Base-by-base conservation (phyloP, 164 flowering plant genomes). In the Annona squamosa region DNA sequence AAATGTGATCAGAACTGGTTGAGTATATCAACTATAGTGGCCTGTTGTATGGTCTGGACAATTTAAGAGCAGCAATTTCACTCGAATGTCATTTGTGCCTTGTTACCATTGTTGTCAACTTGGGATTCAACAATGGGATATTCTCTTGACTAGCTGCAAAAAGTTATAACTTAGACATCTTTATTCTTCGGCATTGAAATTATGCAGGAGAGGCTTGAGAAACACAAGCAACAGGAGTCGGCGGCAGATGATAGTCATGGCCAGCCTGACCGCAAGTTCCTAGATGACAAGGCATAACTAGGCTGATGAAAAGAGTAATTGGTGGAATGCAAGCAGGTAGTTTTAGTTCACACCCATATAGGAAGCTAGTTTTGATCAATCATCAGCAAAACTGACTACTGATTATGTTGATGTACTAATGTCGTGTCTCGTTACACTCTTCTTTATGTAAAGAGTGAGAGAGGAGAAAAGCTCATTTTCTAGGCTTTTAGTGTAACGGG, bases 121-220 rank as follows among this genome's bases (percentile, higher is more conserved):
- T 5, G 10, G n/a, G 10, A 6, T 18, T n/a, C 3, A 18, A 63
- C 5, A 42, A 63, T 16, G 66, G 18, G 66, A 18, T 41, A 41
- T n/a, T 63, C 5, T 66, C 43, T 13, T 66, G 13, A 17, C 43
- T 43, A n/a, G 13, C 13, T 16, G 9, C 13, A 16, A 52, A 66
- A 9, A 6, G 41, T 5, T 7, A 66, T 42, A 43, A n/a, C 13
- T 42, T 42, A 66, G 17, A 46, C 42, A 9, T 12, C 5, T 66
- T 5, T 43, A 42, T 66, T 3, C 59, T 52, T 52, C 13, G 59
- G 59, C 59, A 52, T 52, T 10, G 59, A 16, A 42, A 10, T n/a
- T 42, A 13, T 76, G 76, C 77, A 79, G 81, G 81, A 76, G 52
- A 79, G 75, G 70, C 76, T 79, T 66, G 68, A 76, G 74, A 76